A percentile compares a stretch with the other conserved stretches of the same genome.
phyloP scores from a whole-genome alignment of 106 monocot genomes.

The Dendrobium huoshanense region DNA sequence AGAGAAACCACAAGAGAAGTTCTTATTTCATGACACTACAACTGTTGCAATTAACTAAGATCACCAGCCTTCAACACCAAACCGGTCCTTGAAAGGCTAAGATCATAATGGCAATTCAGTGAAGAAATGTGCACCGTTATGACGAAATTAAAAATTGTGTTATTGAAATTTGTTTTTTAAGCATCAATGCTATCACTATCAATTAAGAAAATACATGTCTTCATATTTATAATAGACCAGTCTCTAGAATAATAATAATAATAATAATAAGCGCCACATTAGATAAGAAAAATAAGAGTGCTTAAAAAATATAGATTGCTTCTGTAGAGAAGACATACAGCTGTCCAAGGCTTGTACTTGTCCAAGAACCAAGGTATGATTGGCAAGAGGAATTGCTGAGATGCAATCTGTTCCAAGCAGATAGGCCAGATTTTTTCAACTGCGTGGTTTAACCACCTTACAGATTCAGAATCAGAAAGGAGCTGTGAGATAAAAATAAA shows the following conservation, averaged over 20 bases:
- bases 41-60: neutral
- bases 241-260: neutral
- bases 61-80: neutral
- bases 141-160: neutral
- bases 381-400: slow-evolving; percentile 81
- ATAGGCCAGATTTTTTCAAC: slow-evolving; percentile 88
- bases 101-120: neutral
- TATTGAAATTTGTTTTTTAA: neutral
- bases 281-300: neutral
- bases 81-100: neutral
- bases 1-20: neutral
- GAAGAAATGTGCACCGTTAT: neutral
- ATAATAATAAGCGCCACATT: neutral
- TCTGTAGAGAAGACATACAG: slow-evolving; percentile 37
- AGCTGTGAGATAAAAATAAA: slow-evolving; percentile 45
- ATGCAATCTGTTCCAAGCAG: slow-evolving; percentile 85
- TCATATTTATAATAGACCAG: neutral
- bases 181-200: neutral
- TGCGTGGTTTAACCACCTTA: slow-evolving; percentile 93
- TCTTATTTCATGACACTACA: neutral
- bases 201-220: neutral
- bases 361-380: slow-evolving; percentile 95
- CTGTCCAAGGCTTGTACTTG: slow-evolving; percentile 95
- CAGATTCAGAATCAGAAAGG: slow-evolving; percentile 94
- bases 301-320: neutral